Conservation (phyloP, 2,329 filamentous ascomycete species). For the Fonsecaea multimorphosa region DNA sequence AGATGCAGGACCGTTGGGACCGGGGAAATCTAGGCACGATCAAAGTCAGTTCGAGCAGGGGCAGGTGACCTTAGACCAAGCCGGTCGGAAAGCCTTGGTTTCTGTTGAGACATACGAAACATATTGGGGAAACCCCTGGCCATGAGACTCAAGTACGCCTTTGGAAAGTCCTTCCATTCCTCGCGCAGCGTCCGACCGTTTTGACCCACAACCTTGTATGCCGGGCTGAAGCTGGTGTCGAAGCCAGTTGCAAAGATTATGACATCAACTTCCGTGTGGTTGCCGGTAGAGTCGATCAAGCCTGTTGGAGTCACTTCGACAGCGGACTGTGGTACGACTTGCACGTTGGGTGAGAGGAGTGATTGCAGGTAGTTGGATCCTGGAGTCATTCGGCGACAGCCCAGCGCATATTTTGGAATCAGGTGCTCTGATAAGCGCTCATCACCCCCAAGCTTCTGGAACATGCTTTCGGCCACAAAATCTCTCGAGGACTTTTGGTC, state of each 20-base stretch:
- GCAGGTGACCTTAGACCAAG: too few species aligned
- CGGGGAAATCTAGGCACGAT: conserved; percentile 2
- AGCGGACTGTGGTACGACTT: conserved; percentile 12
- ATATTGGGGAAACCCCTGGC: conserved; percentile 26
- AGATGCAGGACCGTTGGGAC: conserved; percentile 38
- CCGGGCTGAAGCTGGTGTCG: conserved; percentile 42
- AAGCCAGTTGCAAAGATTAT: too few species aligned
- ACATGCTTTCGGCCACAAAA: conserved; percentile 16
- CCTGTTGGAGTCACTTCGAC: conserved; percentile 10
- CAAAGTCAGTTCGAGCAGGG: not conserved
- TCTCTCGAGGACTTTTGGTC: conserved; percentile 11
- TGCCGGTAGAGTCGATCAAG: conserved; percentile 13
- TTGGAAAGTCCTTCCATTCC: conserved; percentile 39
- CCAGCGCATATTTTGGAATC: conserved; percentile 36
- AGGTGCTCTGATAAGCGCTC: conserved; percentile 24
- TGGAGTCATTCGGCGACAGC: conserved; percentile 38
- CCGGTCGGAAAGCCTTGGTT: too few species aligned
- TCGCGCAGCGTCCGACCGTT: conserved; percentile 39
- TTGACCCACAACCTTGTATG: conserved; percentile 28
- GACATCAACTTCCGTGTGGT: conserved; percentile 25
- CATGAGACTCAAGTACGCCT: conserved; percentile 41
- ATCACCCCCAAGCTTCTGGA: conserved; percentile 16
- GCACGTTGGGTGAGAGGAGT: conserved; percentile 38
- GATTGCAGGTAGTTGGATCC: conserved; percentile 37
- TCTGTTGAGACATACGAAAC: conserved; percentile 29